phyloP scores from a whole-genome alignment of 345 rosid species.

The Schrenkiella parvula region DNA sequence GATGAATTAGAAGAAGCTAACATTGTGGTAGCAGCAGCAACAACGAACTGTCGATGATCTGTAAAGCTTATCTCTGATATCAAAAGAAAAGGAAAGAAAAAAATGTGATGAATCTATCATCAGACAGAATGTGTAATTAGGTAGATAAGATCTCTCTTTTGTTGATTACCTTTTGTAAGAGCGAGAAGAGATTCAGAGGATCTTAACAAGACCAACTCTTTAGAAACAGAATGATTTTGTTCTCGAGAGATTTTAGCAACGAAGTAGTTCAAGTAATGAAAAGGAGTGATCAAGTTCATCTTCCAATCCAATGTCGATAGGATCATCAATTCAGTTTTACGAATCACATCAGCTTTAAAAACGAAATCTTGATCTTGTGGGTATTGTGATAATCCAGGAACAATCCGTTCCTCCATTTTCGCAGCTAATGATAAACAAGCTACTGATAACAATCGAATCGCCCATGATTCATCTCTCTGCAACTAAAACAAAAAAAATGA shows the following conservation, averaged over 20 bases:
- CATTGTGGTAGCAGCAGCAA: conserved; percentile 78
- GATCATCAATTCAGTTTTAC: conserved; percentile 66
- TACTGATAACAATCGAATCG: conserved; percentile 59
- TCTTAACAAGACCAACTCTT: conserved; percentile 38
- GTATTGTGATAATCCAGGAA: conserved; percentile 59
- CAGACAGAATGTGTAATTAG: not conserved
- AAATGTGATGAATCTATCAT: not conserved
- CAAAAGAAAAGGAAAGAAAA: not conserved
- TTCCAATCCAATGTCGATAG: conserved; percentile 72
- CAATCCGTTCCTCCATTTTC: conserved; percentile 74
- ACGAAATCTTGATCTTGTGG: conserved; percentile 40
- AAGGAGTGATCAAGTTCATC: conserved; percentile 68
- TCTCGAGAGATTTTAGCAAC: conserved; percentile 35
- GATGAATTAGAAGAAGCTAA: conserved; percentile 49
- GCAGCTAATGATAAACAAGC: conserved; percentile 83
- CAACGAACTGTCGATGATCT: conserved; percentile 60
- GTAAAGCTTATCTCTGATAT: conserved; percentile 53
- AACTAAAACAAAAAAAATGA: not conserved
- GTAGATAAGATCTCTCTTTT: not conserved
- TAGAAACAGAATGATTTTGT: conserved; percentile 19
- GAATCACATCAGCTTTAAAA: conserved; percentile 50
- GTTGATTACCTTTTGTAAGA: conserved; percentile 48
- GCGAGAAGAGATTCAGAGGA: conserved; percentile 49
- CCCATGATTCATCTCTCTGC: conserved; percentile 73
- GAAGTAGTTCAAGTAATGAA: conserved; percentile 61